Conservation (phyloP, 2,329 filamentous ascomycete genomes). For the Gremmenia infestans region DNA sequence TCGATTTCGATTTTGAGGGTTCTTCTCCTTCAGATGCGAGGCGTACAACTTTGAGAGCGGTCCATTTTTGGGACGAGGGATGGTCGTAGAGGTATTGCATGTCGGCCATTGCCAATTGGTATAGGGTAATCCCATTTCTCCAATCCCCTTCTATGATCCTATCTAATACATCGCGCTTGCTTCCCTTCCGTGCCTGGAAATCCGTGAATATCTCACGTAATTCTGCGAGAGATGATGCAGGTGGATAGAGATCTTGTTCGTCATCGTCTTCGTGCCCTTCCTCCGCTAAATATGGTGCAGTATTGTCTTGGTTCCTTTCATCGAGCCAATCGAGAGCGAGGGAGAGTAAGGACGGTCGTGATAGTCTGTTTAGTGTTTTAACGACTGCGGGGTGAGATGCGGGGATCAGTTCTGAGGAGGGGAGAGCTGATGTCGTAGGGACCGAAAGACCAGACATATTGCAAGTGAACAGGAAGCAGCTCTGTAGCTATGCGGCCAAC, state of each 20-base stretch:
- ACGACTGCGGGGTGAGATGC: conserved; percentile 58
- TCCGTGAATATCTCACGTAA: conserved; percentile 61
- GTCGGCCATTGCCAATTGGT: conserved; percentile 66
- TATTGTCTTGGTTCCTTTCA: conserved; percentile 55
- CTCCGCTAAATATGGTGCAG: conserved; percentile 54
- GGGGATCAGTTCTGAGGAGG: conserved; percentile 65
- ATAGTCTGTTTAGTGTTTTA: conserved; percentile 65
- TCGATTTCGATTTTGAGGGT: conserved; percentile 42
- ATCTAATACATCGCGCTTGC: conserved; percentile 58
- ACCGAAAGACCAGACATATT: conserved; percentile 46
- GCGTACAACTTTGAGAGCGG: conserved; percentile 53
- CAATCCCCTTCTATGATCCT: conserved; percentile 65
- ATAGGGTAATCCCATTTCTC: conserved; percentile 58
- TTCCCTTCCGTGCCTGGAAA: conserved; percentile 55
- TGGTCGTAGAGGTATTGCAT: conserved; percentile 62
- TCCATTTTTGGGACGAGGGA: conserved; percentile 59
- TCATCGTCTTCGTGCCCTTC: conserved; percentile 52
- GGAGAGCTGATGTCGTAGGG: conserved; percentile 66
- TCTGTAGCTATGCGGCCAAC: too few relatives aligned
- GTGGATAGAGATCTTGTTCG: conserved; percentile 62
- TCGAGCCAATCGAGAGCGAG: conserved; percentile 76
- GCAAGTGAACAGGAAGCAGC: not conserved
- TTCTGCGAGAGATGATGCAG: conserved; percentile 58
- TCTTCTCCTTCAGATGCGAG: conserved; percentile 37
- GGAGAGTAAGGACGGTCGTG: conserved; percentile 65